Evolutionary conservation across 1,284 basidiomycete species (phyloP), one percentile per base, ranked within the genome.

Genomic region (Inonotus obliquus): DNA sequence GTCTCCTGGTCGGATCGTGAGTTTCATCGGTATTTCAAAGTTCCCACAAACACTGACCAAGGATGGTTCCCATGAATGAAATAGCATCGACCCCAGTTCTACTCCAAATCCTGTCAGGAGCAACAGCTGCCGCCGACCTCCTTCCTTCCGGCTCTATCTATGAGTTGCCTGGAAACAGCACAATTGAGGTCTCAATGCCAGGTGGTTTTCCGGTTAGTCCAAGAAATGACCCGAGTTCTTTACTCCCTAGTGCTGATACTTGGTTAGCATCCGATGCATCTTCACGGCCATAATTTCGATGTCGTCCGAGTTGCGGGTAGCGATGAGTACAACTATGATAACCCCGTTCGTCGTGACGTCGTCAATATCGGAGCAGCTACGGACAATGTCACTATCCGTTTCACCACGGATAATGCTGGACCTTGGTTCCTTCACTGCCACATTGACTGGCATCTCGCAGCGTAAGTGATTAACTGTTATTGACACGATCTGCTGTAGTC

Each of bases 61-160:
- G 37, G 54, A 63, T 6, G 39, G 64, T 65, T 32, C 38, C 52
- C 49, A 38, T 37, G 35, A 56, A 67, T 47, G 61, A 55, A 9
- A 66, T 65, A 37, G 48, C 67, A 10, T 82, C 71, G 63, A 70
- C 72, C 0, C 81, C 81, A 0, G 77, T 81, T 1, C 73, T 83
- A 29, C 73, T 84, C 29, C 82, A 84, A 62, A 77, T 84, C 49
- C 67, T 84, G 39, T 81, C 77, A 55, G 81, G 81, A 3, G 72
- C 77, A 10, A 68, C 69, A 52, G 72, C 73, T 45, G 75, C 79
- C 14, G 67, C 73, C 10, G 73, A 78, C 19, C 70, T 84, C 21
- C 73, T 82, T 32, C 81, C 81, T 1, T 59, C 62, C 1, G 80
- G 77, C 6, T 76, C 73, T 23, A 73, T 83, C 3, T 81, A 79